Evolutionary conservation across 2,329 filamentous ascomycete species (phyloP), one percentile per base, ranked within the genome.

Genomic region (Aspergillus neoniger): DNA sequence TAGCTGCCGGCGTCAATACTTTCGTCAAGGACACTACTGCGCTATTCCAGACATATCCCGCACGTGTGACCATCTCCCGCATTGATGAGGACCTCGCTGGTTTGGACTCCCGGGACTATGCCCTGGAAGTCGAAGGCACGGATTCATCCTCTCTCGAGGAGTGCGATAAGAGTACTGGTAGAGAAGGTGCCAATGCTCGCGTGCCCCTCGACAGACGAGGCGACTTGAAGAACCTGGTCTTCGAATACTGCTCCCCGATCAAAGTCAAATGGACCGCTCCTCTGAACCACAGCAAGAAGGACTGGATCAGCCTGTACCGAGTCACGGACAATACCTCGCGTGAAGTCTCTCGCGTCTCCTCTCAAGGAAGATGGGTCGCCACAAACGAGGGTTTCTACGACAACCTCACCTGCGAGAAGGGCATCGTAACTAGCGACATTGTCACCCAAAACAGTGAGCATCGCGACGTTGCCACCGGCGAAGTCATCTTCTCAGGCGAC

Each of bases 221-320:
- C 66, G 81, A 87, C 44, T 86, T 90, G 69, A 89, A 91, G 73
- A 91, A 91, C 1, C 81, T 92, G 65, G 86, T 88, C 0, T 90
- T 96, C 57, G 89, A 96, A 74, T 99, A 97, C 68, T 95, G 95
- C 38, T 86, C 92, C 0, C 92, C 95, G 0, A 91, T 99, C 74
- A 90, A 85, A 67, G 91, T 98, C 64, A 91, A 86, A 68, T 99
- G 95, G 95, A 91, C 86, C 28, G 95, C 94, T 0, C 94, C 95
- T 0, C 82, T 87, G 39, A 91, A 92, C 65, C 95, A 98, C 77
- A 89, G 88, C 78, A 92, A 90, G 74, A 90, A 89, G 70, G 95
- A 99, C 76, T 99, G 95, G 95, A 88, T 99, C 56, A 94, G 94
- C 4, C 83, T 99, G 5, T 99, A 98, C 80, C 92, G 93, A 86